A percentile compares a stretch with the other conserved stretches of the same genome.
These are phyloP conservation scores for Thelephora terrestris DNA, from an alignment of 1,284 basidiomycete genomes.

Conservation along the genomic window DNA sequence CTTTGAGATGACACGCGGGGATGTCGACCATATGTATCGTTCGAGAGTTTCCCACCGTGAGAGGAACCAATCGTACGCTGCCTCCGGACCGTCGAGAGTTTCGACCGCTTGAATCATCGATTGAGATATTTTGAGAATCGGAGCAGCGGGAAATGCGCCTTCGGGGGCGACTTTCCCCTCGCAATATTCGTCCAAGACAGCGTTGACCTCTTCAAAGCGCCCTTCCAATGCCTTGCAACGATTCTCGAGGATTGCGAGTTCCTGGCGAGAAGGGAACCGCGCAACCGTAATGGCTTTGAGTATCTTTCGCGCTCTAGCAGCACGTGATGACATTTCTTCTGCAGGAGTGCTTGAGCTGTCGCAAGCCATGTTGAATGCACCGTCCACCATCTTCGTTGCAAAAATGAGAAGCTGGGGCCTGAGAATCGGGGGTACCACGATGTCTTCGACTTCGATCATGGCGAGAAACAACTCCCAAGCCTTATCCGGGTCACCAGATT, in stretches of 20 bases:
- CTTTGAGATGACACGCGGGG: slow-evolving; percentile 6
- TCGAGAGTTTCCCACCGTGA: slow-evolving; percentile 32
- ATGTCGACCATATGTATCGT: slow-evolving; percentile 17
- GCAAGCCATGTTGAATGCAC: not conserved
- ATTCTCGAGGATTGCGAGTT: slow-evolving; percentile 12
- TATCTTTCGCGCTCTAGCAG: slow-evolving; percentile 15
- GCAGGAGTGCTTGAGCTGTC: too few relatives aligned
- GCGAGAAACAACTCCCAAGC: slow-evolving; percentile 28
- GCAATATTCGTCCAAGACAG: not conserved
- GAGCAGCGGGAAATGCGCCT: not conserved
- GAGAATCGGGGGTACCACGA: slow-evolving; percentile 9
- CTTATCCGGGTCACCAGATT: slow-evolving; percentile 21
- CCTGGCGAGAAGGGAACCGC: slow-evolving; percentile 23
- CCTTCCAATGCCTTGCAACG: not conserved
- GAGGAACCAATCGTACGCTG: slow-evolving; percentile 34
- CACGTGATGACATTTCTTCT: not conserved
- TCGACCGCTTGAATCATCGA: slow-evolving; percentile 31
- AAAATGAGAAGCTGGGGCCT: slow-evolving; percentile 23
- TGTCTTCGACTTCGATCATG: slow-evolving; percentile 12
- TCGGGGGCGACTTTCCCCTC: not conserved
- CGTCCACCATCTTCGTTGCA: slow-evolving; percentile 20
- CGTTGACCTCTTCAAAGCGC: not conserved
- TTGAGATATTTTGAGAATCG: slow-evolving; percentile 28
- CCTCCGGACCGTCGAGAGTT: slow-evolving; percentile 25
- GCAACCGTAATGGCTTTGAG: slow-evolving; percentile 29